Percentiles rank a stretch among this genome's conserved stretches.
Evolutionary conservation across 129 eudicot species (phyloP).

Genomic region (Gnaphalium uliginosum): DNA sequence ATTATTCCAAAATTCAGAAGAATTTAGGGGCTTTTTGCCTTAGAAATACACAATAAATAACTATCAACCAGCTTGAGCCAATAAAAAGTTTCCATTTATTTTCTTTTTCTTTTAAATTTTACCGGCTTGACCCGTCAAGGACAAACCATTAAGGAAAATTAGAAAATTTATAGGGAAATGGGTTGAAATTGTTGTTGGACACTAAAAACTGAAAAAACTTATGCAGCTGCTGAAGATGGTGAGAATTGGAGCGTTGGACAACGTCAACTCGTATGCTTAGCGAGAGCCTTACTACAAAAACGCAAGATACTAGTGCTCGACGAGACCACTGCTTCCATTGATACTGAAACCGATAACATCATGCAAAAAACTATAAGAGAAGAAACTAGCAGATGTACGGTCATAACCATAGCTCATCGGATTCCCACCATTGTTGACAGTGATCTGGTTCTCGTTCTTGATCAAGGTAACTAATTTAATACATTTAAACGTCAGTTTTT

Average conservation of each 20-base stretch:
- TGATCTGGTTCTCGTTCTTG: slow-evolving; percentile 88
- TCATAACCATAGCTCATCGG: slow-evolving; percentile 73
- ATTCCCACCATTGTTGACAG: slow-evolving; percentile 85
- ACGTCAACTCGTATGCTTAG: slow-evolving; percentile 89
- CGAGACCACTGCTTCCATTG: slow-evolving; percentile 93
- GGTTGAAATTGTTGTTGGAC: neutral
- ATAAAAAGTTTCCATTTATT: neutral
- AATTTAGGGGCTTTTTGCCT: no score
- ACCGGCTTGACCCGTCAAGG: neutral
- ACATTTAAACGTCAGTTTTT: neutral
- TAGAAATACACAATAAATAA: no score
- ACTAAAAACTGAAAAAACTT: slow-evolving; percentile 1
- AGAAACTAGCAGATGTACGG: slow-evolving; percentile 73
- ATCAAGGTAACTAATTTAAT: slow-evolving; percentile 52
- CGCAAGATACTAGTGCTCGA: slow-evolving; percentile 76
- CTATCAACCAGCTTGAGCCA: neutral
- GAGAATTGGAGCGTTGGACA: slow-evolving; percentile 98
- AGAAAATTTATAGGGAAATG: neutral
- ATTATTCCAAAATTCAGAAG: no score
- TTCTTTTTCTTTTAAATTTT: neutral
- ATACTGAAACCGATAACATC: slow-evolving; percentile 75
- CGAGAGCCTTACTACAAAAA: slow-evolving; percentile 76
- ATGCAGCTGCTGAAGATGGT: slow-evolving; percentile 89
- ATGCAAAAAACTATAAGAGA: slow-evolving; percentile 77
- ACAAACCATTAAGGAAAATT: neutral